Conservation (phyloP, 1,284 basidiomycete genomes). For the Albatrellus sp. region DNA sequence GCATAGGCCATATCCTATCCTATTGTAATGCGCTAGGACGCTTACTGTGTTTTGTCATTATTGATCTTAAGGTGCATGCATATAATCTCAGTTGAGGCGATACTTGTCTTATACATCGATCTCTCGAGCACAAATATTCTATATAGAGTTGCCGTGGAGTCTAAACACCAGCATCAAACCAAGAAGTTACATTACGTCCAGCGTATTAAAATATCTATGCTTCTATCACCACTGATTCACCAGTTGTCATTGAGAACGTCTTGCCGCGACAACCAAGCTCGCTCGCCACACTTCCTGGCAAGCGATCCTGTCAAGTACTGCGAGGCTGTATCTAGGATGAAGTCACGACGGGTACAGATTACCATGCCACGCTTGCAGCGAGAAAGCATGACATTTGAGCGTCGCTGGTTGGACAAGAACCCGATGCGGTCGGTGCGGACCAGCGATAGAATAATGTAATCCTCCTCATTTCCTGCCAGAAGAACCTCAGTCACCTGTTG, state of each 20-base stretch:
- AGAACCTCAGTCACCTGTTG: neutral
- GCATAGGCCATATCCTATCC: too few species aligned
- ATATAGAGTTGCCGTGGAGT: too few species aligned
- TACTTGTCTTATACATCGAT: too few species aligned
- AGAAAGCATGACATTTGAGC: slow-evolving; percentile 61
- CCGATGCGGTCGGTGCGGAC: slow-evolving; percentile 33
- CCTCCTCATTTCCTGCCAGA: slow-evolving; percentile 24
- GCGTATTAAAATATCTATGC: too few species aligned
- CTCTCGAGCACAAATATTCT: too few species aligned
- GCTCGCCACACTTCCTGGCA: slow-evolving; percentile 23
- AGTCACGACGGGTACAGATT: slow-evolving; percentile 43
- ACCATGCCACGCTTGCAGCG: slow-evolving; percentile 58
- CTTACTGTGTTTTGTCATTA: too few species aligned
- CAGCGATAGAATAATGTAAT: slow-evolving; percentile 50
- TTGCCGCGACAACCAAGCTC: slow-evolving; percentile 25
- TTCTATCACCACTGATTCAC: slow-evolving; percentile 6
- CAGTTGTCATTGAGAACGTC: slow-evolving; percentile 28
- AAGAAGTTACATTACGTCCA: too few species aligned
- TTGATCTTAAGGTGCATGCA: too few species aligned
- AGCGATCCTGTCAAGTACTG: slow-evolving; percentile 35
- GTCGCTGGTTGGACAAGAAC: slow-evolving; percentile 32
- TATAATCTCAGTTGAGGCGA: too few species aligned
- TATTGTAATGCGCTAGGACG: neutral
- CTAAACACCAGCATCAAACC: too few species aligned
- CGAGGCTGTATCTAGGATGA: slow-evolving; percentile 34